Evolutionary conservation across 805 yeast genomes (phyloP), one percentile per base, ranked within the genome.

Genomic region (Diddensiella transvaalensis): DNA sequence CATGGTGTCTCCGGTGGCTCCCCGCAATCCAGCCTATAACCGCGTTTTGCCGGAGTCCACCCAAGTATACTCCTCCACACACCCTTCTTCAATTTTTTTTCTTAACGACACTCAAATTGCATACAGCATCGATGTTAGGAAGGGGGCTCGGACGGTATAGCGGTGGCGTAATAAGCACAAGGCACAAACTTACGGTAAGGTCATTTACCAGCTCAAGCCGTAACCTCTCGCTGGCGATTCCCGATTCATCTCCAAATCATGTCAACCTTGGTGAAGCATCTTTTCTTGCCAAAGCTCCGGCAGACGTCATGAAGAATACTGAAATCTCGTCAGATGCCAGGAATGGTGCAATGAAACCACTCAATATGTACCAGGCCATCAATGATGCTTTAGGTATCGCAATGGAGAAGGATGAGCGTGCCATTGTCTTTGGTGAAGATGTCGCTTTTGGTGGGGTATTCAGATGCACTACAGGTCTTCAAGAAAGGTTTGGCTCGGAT

Each of bases 371-470:
- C 51, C 60, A 57, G 78, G 84, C 96, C 11, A 90, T 89, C 49
- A 85, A 96, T 78, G 96, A 88, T 61, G 97, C 96, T 22, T 70
- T 89, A 60, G 84, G 88, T 71, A 72, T 82, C 46, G 96, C 95
- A 69, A 74, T 89, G 67, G 96, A 89, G 70, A 78, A 90, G 54
- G 96, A 89, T 65, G 91, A 87, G 54, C 85, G 80, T 56, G 96
- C 91, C 29, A 87, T 86, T 71, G 68, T 89, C 59, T 80, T 89
- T 72, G 97, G 97, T 70, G 96, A 89, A 72, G 97, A 89, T 72
- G 96, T 89, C 53, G 96, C 96, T 32, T 89, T 89, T 70, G 88
- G 91, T 60, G 97, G 97, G 74, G 97, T 96, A 45, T 89, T 89
- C 72, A 85, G 91, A 69, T 82, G 91, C 61, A 82, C 96, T 51